Evolutionary conservation across 257 asterid species (phyloP).

Genomic region (Solanum virginianum): DNA sequence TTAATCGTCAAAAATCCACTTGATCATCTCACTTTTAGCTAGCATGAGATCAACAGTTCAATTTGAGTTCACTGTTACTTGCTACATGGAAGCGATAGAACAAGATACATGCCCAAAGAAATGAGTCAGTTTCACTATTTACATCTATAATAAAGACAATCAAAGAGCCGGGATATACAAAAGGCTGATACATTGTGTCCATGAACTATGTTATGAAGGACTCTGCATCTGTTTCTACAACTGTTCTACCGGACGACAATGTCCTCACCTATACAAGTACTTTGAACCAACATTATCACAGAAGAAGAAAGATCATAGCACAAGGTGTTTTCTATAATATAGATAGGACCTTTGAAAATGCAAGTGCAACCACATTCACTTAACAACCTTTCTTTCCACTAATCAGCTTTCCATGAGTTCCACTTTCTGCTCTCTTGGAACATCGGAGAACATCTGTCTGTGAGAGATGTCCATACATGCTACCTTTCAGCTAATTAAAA

Average conservation of each 20-base stretch:
- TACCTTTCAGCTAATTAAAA: background rate
- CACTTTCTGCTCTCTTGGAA: background rate
- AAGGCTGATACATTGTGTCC: background rate
- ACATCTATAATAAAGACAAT: background rate
- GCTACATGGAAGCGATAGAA: background rate
- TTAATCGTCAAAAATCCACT: background rate
- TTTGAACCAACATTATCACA: background rate
- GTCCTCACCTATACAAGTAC: background rate
- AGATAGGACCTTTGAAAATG: background rate
- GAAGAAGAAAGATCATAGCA: background rate
- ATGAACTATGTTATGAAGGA: background rate
- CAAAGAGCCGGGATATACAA: background rate
- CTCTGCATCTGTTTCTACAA: background rate
- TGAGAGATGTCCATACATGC: background rate
- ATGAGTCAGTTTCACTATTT: background rate
- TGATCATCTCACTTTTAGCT: background rate
- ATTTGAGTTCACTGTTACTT: background rate
- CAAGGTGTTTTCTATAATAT: background rate
- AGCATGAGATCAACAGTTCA: background rate
- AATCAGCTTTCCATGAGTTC: background rate
- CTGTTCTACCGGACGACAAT: background rate
- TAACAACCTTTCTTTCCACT: background rate
- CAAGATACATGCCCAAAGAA: background rate
- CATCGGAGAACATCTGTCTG: background rate
- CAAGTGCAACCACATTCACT: background rate